Evolutionary conservation across 495 filamentous ascomycete genomes (phyloP), one percentile per base, ranked within the genome.

Genomic region (Chaetomidium leptoderma): DNA sequence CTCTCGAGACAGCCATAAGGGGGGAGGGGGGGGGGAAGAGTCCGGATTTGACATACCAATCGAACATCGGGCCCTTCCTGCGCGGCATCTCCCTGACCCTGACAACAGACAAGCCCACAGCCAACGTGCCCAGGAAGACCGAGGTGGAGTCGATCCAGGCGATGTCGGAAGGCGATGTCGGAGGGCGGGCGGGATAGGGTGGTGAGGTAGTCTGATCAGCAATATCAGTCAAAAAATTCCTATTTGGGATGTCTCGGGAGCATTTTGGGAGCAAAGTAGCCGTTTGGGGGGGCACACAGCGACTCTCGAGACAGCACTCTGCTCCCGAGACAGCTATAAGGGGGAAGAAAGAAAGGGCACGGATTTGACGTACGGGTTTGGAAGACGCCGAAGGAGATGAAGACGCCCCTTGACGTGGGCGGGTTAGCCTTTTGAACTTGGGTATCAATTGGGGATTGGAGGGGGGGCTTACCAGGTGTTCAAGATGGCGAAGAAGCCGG

Each of bases 21-120:
- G n/a, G n/a, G n/a, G n/a, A n/a, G n/a, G n/a, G n/a, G n/a, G n/a
- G n/a, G n/a, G n/a, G n/a, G n/a, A n/a, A n/a, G n/a, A n/a, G n/a
- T n/a, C n/a, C n/a, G n/a, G n/a, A n/a, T n/a, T n/a, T n/a, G n/a
- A n/a, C n/a, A n/a, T n/a, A n/a, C 62, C 81, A 76, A 70, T 55
- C 66, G 65, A 74, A 63, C 71, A 60, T 67, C 60, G 63, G 71
- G 35, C 58, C 52, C 8, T 60, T 66, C 58, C 53, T 58, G 23
- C 59, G 62, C 37, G 70, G 63, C 47, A 49, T 62, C 50, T 60
- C 55, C 57, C 82, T 73, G 6, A 77, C 69, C 23, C 72, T 71
- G 56, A 91, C 71, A 3, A 86, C 83, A 1, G 85, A 45, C 47
- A 83, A 69, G 13, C 82, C 61, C n/a, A 81, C 57, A 37, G 78